Evolutionary conservation across 345 rosid genomes (phyloP), one percentile per base, ranked within the genome.

Genomic region (rapeseed (Brassica napus)): DNA sequence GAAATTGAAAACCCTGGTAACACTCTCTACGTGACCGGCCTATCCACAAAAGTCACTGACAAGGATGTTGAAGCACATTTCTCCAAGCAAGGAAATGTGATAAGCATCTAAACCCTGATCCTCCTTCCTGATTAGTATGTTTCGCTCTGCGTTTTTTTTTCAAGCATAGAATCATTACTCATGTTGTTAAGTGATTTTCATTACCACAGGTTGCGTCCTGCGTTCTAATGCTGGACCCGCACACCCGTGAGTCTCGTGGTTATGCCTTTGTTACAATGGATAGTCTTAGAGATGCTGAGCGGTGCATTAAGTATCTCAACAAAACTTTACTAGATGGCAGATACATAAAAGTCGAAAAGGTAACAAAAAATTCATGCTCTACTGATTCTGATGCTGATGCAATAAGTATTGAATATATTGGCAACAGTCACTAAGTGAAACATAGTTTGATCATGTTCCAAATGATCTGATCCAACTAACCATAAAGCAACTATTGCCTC

Each of bases 221-320:
- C 82, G 89, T 91, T 82, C 98, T 95, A 75, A 97, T 93, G 0
- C 84, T 90, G 85, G 99, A 95, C 79, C 99, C 97, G 34, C 93
- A 96, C 4, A 93, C 96, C 4, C 88, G 92, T 39, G 89, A 89
- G 55, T 95, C 99, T 77, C 97, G 97, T 30, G 99, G 99, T 65
- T 95, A 93, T 86, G 99, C 96, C 62, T 95, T 95, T 82, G 88
- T 95, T 68, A 90, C 96, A 1, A 95, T 95, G 99, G 94, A 89
- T 68, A 58, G 0, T 42, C 69, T 82, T 75, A 94, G 93, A 35
- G 99, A 86, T 83, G 99, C 99, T 63, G 86, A 88, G 64, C 96
- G 97, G 2, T 93, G 98, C 75, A 85, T 95, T 7, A 95, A 91
- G 82, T 88, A 95, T 84, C 98, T 95, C 83, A 93, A 95, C 85